These are phyloP conservation scores for Ramularia endophylla DNA, from an alignment of 2,329 filamentous ascomycete species.

Conservation along the genomic window DNA sequence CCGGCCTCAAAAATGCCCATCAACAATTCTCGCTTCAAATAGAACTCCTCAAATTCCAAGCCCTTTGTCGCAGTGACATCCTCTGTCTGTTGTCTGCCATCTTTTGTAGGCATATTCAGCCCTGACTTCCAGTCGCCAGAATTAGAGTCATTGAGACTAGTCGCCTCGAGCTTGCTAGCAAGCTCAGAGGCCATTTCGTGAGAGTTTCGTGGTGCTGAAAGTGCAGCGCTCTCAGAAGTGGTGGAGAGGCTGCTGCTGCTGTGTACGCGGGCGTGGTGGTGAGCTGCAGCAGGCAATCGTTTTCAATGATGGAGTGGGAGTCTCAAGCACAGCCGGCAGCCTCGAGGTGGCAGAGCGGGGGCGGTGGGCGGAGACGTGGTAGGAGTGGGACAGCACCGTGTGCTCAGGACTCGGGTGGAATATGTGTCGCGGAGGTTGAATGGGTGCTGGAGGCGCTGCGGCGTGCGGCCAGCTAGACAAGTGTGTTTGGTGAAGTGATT, in stretches of 20 bases:
- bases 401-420: too few relatives aligned
- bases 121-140: conserved; percentile 68
- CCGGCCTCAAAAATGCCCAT: conserved; percentile 99
- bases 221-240: background rate
- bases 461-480: too few relatives aligned
- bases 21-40: conserved; percentile 86
- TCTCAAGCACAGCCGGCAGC: too few relatives aligned
- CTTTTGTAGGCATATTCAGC: conserved; percentile 66
- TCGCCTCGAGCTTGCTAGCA: conserved; percentile 52
- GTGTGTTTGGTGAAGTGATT: too few relatives aligned
- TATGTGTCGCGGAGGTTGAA: too few relatives aligned
- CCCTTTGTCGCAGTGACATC: conserved; percentile 99
- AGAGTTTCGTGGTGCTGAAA: conserved; percentile 1
- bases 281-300: conserved; percentile 1
- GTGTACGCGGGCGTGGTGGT: background rate
- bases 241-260: background rate
- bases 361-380: too few relatives aligned
- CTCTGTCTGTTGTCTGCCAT: conserved; percentile 78
- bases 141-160: conserved; percentile 45
- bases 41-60: conserved; percentile 95
- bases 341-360: too few relatives aligned
- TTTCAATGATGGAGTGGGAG: background rate
- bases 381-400: too few relatives aligned
- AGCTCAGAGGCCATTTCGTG: conserved; percentile 44
- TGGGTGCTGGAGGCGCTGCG: too few relatives aligned